Conservation (phyloP, 441 rosid genomes). For the Iberis amara region DNA sequence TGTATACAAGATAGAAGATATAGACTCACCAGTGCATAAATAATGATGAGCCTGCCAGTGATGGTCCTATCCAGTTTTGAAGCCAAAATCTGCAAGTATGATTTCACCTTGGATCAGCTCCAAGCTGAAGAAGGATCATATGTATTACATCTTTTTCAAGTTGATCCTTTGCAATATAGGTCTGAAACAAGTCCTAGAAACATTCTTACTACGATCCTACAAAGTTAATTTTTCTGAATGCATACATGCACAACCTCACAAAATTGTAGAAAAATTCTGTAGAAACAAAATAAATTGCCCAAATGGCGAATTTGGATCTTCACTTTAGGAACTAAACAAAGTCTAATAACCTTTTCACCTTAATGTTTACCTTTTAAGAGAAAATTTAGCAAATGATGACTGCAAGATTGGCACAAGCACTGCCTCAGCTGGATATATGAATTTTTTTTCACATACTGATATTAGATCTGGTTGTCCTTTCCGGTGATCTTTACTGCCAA, state of each 20-base stretch:
- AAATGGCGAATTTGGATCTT: slow-evolving; percentile 20
- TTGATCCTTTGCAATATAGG: slow-evolving; percentile 19
- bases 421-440: slow-evolving; percentile 89
- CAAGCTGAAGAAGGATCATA: slow-evolving; percentile 25
- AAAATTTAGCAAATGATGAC: slow-evolving; percentile 80
- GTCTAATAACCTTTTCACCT: slow-evolving; percentile 20
- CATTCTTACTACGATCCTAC: slow-evolving; percentile 16
- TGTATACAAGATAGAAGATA: slow-evolving; percentile 18
- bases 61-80: slow-evolving; percentile 99
- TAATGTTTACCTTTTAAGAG: slow-evolving; percentile 68
- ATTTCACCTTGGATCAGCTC: slow-evolving; percentile 30
- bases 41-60: slow-evolving; percentile 79
- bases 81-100: slow-evolving; percentile 88
- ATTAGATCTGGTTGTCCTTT: slow-evolving; percentile 45
- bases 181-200: slow-evolving; percentile 17
- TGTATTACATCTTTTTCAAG: slow-evolving; percentile 21
- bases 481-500: slow-evolving; percentile 51
- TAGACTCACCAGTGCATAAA: slow-evolving; percentile 89
- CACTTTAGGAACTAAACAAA: slow-evolving; percentile 17
- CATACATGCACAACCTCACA: slow-evolving; percentile 1
- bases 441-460: slow-evolving; percentile 53
- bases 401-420: slow-evolving; percentile 90
- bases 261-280: slow-evolving; percentile 4
- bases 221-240: slow-evolving; percentile 17
- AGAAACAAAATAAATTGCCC: slow-evolving; percentile 8